Conservation (phyloP, 257 asterid species). For the Fraxinus pennsylvanica region DNA sequence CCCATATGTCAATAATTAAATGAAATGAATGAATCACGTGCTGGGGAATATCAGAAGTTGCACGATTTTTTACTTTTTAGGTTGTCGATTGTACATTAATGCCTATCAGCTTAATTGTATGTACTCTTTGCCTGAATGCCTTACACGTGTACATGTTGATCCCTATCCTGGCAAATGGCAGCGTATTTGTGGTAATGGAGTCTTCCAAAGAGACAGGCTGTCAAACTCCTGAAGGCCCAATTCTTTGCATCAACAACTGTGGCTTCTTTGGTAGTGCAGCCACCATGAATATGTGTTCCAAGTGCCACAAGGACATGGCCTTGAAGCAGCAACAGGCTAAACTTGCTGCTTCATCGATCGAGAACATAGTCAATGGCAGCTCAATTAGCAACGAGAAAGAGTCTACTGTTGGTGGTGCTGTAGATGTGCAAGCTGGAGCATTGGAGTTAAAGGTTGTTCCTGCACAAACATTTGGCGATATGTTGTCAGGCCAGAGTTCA, state of each 20-base stretch:
- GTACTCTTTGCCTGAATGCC: neutral
- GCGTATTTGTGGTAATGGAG: slow-evolving; percentile 42
- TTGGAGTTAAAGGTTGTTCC: slow-evolving; percentile 35
- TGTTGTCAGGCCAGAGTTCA: slow-evolving; percentile 25
- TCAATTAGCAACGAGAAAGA: slow-evolving; percentile 36
- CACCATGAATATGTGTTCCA: slow-evolving; percentile 67
- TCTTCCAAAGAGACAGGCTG: slow-evolving; percentile 58
- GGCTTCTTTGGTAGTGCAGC: slow-evolving; percentile 66
- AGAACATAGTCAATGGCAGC: slow-evolving; percentile 50
- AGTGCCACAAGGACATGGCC: slow-evolving; percentile 54
- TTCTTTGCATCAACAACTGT: slow-evolving; percentile 33
- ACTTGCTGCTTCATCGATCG: slow-evolving; percentile 54
- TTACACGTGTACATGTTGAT: neutral
- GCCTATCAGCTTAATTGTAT: neutral
- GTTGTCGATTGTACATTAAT: neutral
- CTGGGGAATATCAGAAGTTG: neutral
- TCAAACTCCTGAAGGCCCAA: slow-evolving; percentile 61
- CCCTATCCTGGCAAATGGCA: slow-evolving; percentile 7
- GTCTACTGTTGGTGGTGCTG: slow-evolving; percentile 26
- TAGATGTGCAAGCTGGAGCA: slow-evolving; percentile 14
- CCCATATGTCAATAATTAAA: no score
- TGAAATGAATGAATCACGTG: no score
- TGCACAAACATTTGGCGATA: slow-evolving; percentile 27
- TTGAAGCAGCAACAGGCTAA: slow-evolving; percentile 50
- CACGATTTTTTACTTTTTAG: neutral